phyloP scores from a whole-genome alignment of 495 filamentous ascomycete species.

The Talaromyces trachyspermus region DNA sequence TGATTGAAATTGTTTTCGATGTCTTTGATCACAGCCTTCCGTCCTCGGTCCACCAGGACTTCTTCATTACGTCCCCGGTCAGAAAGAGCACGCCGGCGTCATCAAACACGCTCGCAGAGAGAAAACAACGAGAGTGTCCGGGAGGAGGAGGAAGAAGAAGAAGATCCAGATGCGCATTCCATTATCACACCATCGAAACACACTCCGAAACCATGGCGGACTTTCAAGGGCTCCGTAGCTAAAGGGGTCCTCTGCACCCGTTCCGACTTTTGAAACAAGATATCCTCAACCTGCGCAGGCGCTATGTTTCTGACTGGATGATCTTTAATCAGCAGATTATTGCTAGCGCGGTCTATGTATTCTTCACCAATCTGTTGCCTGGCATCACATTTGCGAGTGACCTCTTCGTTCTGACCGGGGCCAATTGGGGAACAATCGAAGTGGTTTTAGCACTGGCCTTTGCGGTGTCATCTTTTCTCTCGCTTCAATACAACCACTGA shows the following conservation, averaged over 20 bases:
- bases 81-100: slow-evolving; percentile 15
- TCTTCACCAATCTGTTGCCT: slow-evolving; percentile 68
- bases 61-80: slow-evolving; percentile 17
- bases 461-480: slow-evolving; percentile 60
- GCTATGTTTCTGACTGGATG: slow-evolving; percentile 61
- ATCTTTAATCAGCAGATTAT: slow-evolving; percentile 64
- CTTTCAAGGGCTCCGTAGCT: slow-evolving; percentile 29
- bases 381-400: slow-evolving; percentile 70
- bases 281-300: slow-evolving; percentile 41
- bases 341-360: slow-evolving; percentile 65
- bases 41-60: slow-evolving; percentile 26
- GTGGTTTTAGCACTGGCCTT: slow-evolving; percentile 66
- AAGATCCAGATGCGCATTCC: slow-evolving; percentile 29
- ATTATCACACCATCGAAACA: slow-evolving; percentile 38
- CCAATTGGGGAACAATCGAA: slow-evolving; percentile 64
- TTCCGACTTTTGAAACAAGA: slow-evolving; percentile 59
- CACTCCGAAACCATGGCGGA: slow-evolving; percentile 27
- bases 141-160: slow-evolving; percentile 9
- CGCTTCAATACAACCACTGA: slow-evolving; percentile 60
- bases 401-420: slow-evolving; percentile 57
- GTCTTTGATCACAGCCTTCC: slow-evolving; percentile 32
- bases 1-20: too few relatives aligned
- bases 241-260: slow-evolving; percentile 42
- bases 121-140: background rate
- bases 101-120: slow-evolving; percentile 8